Evolutionary conservation across 106 monocot genomes (phyloP), one percentile per base, ranked within the genome.

Genomic region (Triglochin maritima): DNA sequence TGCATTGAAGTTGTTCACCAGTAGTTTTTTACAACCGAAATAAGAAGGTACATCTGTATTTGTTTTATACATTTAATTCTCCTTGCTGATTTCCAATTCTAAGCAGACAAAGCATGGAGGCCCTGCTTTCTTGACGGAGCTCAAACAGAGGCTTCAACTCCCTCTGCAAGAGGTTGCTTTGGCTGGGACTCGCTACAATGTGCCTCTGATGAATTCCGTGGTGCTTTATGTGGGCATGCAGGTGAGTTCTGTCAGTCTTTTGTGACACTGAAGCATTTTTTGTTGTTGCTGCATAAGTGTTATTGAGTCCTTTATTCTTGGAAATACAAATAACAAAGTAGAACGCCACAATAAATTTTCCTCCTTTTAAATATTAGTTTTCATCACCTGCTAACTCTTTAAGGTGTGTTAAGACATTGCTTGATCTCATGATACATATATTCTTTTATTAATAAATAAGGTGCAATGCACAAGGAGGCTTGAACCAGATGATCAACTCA

Each of bases 191-290:
- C 95, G 83, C 55, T 96, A 91, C 62, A 91, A 96, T 80, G 88
- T 88, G 17, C 95, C 95, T 12, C 54, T 96, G 49, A 86, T 96
- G 9, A 96, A 96, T 47, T 96, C 95, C n/a, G 76, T 96, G 58
- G 95, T 91, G 12, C 90, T 96, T 62, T 96, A 91, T 74, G 85
- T 91, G 6, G 95, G 95, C 57, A 91, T 96, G 83, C 95, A 96
- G 90, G 95, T 96, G 79, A 70, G 49, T 59, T 65, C 29, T 29
- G 29, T 42, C 68, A 8, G 29, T 3, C 4, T 3, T 5, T 60
- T 60, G 6, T 60, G 60, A 29, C 6, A 60, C 43, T 17, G 14
- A 6, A 52, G 9, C 11, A 52, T 52, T 8, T 7, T 11, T 11
- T 52, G 52, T 11, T 52, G 7, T 2, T 52, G 52, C 9, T 8